Percentiles rank a stretch among this genome's conserved stretches.
Conservation (phyloP, 2,329 filamentous ascomycete genomes). For the Lecanicillium sp. region DNA sequence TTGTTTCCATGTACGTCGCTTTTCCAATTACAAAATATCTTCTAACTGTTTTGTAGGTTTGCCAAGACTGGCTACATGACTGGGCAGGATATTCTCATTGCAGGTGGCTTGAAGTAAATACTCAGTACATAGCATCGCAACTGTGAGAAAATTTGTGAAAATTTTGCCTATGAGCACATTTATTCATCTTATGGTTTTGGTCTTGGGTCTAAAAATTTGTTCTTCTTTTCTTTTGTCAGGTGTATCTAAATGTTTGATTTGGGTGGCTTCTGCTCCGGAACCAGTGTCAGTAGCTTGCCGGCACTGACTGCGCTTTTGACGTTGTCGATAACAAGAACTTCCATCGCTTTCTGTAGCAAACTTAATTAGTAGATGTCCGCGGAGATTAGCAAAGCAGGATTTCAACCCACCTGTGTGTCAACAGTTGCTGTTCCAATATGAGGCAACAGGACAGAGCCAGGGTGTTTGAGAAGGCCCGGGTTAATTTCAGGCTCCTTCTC, state of each 20-base stretch:
- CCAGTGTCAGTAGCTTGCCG: constrained; percentile 1
- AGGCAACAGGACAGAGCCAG: constrained; percentile 53
- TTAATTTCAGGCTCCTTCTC: constrained; percentile 53
- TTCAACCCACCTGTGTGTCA: constrained; percentile 28
- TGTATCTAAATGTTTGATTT: not conserved
- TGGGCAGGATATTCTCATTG: constrained; percentile 19
- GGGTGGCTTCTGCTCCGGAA: constrained; percentile 1
- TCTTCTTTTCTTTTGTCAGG: too few species aligned
- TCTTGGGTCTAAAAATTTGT: too few species aligned
- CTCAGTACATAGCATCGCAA: too few species aligned
- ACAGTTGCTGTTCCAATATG: constrained; percentile 60
- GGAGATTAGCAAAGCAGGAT: not conserved
- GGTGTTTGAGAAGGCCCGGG: constrained; percentile 48
- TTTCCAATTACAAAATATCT: not conserved
- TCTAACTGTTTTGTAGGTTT: constrained; percentile 13
- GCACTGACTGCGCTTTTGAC: constrained; percentile 1
- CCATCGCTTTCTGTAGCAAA: not conserved
- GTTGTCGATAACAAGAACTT: not conserved
- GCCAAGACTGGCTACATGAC: constrained; percentile 21
- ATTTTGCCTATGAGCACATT: too few species aligned
- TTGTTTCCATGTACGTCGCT: constrained; percentile 23
- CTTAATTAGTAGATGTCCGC: not conserved
- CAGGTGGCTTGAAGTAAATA: constrained; percentile 16
- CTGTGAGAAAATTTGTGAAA: too few species aligned
- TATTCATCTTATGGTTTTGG: too few species aligned